phyloP scores from a whole-genome alignment of 2,329 filamentous ascomycete species.

The Aspergillus aculeatinus region DNA sequence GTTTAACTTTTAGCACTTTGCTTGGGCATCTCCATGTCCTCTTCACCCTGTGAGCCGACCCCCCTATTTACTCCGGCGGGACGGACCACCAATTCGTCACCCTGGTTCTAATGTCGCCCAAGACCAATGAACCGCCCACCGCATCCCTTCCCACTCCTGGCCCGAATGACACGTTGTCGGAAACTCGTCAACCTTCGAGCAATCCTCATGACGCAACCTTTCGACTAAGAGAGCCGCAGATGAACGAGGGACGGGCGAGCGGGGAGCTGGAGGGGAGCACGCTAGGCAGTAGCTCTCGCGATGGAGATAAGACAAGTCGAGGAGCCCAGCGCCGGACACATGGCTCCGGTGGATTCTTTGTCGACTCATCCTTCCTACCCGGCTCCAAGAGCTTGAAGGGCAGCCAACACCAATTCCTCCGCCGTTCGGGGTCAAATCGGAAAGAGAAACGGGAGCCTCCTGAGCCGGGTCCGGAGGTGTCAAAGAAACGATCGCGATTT shows the following conservation, averaged over 20 bases:
- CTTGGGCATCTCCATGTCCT: slow-evolving; percentile 22
- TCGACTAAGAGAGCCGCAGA: slow-evolving; percentile 20
- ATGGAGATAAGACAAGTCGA: slow-evolving; percentile 29
- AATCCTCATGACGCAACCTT: slow-evolving; percentile 21
- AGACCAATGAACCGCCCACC: slow-evolving; percentile 17
- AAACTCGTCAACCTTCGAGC: neutral
- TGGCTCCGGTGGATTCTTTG: slow-evolving; percentile 46
- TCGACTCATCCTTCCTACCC: slow-evolving; percentile 43
- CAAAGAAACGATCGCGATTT: slow-evolving; percentile 38
- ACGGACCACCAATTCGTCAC: slow-evolving; percentile 21
- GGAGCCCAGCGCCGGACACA: slow-evolving; percentile 26
- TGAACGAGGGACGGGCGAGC: slow-evolving; percentile 30
- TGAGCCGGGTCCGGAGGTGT: slow-evolving; percentile 27
- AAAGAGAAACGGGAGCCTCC: slow-evolving; percentile 44
- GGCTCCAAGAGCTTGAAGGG: slow-evolving; percentile 27
- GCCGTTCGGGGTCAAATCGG: slow-evolving; percentile 29
- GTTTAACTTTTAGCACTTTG: neutral
- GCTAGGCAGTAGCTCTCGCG: slow-evolving; percentile 37
- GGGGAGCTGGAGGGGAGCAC: slow-evolving; percentile 39
- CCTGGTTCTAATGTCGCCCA: slow-evolving; percentile 25
- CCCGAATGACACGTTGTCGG: slow-evolving; percentile 12
- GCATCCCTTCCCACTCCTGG: slow-evolving; percentile 17
- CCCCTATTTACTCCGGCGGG: slow-evolving; percentile 22
- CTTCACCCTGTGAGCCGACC: slow-evolving; percentile 16
- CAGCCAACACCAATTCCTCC: slow-evolving; percentile 24